Percentiles rank a stretch among this genome's conserved stretches.
phyloP scores from a whole-genome alignment of 2,329 filamentous ascomycete genomes.

The Didymella arachidicola region DNA sequence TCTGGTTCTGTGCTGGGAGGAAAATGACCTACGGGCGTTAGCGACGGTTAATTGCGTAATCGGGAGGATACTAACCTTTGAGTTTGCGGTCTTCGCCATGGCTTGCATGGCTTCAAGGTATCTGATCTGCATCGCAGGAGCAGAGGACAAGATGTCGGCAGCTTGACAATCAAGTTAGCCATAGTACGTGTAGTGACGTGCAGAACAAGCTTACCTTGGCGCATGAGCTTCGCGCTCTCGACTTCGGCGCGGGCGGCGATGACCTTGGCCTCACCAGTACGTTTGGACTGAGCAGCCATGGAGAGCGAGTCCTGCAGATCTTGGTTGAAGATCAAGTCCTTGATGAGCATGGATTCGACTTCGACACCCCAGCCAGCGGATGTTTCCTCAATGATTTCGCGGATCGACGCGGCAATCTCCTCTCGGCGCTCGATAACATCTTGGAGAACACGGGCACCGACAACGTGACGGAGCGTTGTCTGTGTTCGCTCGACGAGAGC shows the following conservation, averaged over 20 bases:
- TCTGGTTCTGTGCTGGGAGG: constrained; percentile 49
- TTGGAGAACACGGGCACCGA: constrained; percentile 93
- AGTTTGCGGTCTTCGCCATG: constrained; percentile 93
- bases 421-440: constrained; percentile 98
- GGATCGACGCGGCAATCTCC: constrained; percentile 92
- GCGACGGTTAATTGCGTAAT: too few species aligned
- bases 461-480: constrained; percentile 95
- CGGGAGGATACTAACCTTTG: constrained; percentile 59
- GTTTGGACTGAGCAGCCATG: constrained; percentile 98
- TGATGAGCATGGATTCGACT: constrained; percentile 98
- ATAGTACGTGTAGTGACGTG: neutral
- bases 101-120: constrained; percentile 99
- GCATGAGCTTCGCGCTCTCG: constrained; percentile 92
- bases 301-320: constrained; percentile 95
- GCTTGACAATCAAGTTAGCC: constrained; percentile 64
- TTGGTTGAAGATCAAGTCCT: constrained; percentile 96
- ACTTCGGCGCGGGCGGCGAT: constrained; percentile 97
- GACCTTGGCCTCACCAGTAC: constrained; percentile 97
- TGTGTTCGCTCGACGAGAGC: constrained; percentile 98
- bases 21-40: constrained; percentile 62
- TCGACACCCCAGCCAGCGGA: constrained; percentile 92
- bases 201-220: constrained; percentile 59
- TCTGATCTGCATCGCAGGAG: constrained; percentile 79
- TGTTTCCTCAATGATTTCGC: constrained; percentile 97
- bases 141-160: constrained; percentile 88